A percentile compares a stretch with the other conserved stretches of the same genome.
phyloP scores from a whole-genome alignment of 768 basidiomycete species.

The Xerocomellus chrysenteron region DNA sequence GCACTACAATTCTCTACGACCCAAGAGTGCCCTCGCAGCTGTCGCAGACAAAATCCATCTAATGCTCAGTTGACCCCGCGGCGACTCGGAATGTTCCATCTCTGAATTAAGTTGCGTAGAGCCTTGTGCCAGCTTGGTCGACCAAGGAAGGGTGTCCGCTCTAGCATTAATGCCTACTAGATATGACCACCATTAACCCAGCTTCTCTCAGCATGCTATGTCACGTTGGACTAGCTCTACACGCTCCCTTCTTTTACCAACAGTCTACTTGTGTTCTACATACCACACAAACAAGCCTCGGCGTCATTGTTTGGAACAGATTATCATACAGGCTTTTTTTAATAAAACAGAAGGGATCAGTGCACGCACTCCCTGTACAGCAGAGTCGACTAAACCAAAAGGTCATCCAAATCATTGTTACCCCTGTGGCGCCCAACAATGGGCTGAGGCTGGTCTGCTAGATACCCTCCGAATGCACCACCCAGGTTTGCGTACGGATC shows the following conservation, averaged over 20 bases:
- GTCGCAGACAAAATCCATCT: constrained; percentile 33
- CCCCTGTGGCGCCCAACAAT: constrained; percentile 43
- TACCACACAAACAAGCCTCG: constrained; percentile 8
- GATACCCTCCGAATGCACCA: constrained; percentile 71
- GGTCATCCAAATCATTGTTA: constrained; percentile 59
- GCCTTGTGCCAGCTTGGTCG: background rate
- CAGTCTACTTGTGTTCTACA: background rate
- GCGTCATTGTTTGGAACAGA: background rate
- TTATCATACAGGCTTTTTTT: constrained; percentile 2
- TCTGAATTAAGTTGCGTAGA: background rate
- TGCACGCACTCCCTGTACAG: background rate
- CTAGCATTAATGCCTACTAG: background rate
- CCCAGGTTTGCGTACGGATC: constrained; percentile 88
- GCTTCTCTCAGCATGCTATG: background rate
- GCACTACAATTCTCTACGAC: constrained; percentile 89
- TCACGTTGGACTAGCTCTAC: background rate
- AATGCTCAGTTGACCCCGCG: constrained; percentile 26
- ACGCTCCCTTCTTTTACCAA: background rate
- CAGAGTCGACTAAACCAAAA: constrained; percentile 50
- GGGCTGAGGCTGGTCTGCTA: constrained; percentile 71
- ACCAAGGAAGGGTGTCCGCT: background rate
- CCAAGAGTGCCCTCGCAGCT: constrained; percentile 37
- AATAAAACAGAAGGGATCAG: background rate
- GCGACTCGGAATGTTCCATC: background rate
- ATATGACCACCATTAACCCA: background rate